Conservation (phyloP, 805 yeast genomes). For the Ogataea kodamae region DNA sequence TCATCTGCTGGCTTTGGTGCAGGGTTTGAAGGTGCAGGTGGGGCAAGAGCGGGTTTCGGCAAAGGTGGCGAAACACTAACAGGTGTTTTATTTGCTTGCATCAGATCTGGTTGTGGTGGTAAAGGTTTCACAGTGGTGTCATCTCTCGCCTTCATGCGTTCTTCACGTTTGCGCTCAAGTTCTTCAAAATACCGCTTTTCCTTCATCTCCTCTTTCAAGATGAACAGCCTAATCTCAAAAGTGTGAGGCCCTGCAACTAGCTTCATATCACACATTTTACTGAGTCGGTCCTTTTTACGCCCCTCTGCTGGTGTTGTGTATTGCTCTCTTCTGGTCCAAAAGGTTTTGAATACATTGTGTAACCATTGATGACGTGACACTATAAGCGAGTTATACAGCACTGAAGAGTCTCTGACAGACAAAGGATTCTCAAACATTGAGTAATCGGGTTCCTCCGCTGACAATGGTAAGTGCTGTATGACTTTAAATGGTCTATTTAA, state of each 20-base stretch:
- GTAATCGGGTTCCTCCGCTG: constrained; percentile 61
- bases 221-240: constrained; percentile 72
- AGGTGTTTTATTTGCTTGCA: constrained; percentile 1
- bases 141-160: constrained; percentile 33
- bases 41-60: too few species aligned
- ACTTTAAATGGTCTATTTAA: constrained; percentile 59
- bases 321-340: constrained; percentile 57
- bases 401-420: constrained; percentile 68
- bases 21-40: constrained; percentile 2
- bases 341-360: constrained; percentile 65
- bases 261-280: constrained; percentile 74
- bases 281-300: constrained; percentile 73
- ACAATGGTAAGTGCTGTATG: constrained; percentile 64
- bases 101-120: neutral
- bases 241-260: constrained; percentile 79
- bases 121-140: constrained; percentile 24
- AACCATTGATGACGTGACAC: constrained; percentile 71
- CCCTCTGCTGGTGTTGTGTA: constrained; percentile 47
- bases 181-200: constrained; percentile 41
- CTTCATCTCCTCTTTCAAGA: constrained; percentile 76
- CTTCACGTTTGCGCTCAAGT: constrained; percentile 28
- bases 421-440: constrained; percentile 61
- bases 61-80: constrained; percentile 1
- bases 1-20: constrained; percentile 12
- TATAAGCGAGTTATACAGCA: constrained; percentile 65